Evolutionary conservation across 352 stramenopile species (phyloP), one percentile per base, ranked within the genome.

Genomic region (Salisapilia sapeloensis): DNA sequence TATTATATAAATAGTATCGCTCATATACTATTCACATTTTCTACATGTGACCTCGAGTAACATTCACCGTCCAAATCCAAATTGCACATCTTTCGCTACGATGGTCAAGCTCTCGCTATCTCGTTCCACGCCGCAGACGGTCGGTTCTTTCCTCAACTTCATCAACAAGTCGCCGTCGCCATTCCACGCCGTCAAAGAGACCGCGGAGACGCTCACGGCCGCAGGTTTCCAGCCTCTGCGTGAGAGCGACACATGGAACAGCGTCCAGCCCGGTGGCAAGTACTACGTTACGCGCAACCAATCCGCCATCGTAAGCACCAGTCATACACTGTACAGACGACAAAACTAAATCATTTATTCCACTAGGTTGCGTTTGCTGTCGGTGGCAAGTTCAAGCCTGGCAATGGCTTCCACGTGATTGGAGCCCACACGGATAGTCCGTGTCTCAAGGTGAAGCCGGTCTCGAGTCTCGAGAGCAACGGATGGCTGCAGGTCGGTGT

Each of bases 261-360:
- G 34, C 13, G 40, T 94, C 13, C 33, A 62, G 26, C 57, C 64
- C 4, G 65, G 76, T 24, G 93, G 93, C 36, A 97, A 96, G 58
- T 99, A 98, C 57, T 98, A 89, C 55, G 95, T 96, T 38, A 97
- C 92, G 22, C 62, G 92, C 31, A 98, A 99, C 58, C 89, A 94
- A 54, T 96, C 78, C 18, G 83, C 89, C 14, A 55, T 98, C 13
- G 78, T 97, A 16, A 24, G 48, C 38, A 8, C 17, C 7, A 4
- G 12, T 22, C 2, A 19, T 39, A 5, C 9, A 3, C 28, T 10
- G 29, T 19, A 20, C 13, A 34, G 11, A 14, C 18, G 11, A 34
- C 11, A 15, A 10, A 34, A 34, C 18, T 12, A 6, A 4, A 2
- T 39, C 37, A 4, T 4, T 31, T 34, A 3, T 31, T 3, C 35